Evolutionary conservation across 139 green algal genomes (phyloP).

Genomic region (Zygnema circumcarinatum): DNA sequence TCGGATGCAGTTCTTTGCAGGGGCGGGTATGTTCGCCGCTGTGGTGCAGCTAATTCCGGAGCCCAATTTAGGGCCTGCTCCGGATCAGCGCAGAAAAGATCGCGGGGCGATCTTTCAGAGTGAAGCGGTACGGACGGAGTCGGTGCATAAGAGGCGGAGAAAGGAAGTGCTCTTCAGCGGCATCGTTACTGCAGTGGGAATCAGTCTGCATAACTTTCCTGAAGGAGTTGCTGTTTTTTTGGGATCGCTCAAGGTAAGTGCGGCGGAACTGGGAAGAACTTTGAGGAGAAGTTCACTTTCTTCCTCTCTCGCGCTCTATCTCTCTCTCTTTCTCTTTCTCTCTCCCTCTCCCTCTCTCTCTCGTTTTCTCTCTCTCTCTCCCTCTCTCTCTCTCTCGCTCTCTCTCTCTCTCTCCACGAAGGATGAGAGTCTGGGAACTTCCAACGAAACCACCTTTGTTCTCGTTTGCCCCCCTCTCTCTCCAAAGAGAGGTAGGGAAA

Average conservation of each 20-base stretch:
- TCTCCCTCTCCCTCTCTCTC: not conserved
- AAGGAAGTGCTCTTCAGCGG: slow-evolving; percentile 43
- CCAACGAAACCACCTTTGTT: too few species aligned
- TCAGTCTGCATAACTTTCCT: slow-evolving; percentile 84
- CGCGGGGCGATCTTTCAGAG: not conserved
- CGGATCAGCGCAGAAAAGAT: slow-evolving; percentile 3
- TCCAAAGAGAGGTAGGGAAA: too few species aligned
- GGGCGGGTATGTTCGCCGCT: slow-evolving; percentile 75
- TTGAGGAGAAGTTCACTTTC: too few species aligned
- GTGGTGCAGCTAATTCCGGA: slow-evolving; percentile 75
- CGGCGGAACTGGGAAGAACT: not conserved
- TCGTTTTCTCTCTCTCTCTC: too few species aligned
- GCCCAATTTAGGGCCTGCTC: slow-evolving; percentile 54
- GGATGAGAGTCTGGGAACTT: too few species aligned
- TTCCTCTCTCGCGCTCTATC: too few species aligned
- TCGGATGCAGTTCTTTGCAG: slow-evolving; percentile 73
- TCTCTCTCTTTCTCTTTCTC: not conserved
- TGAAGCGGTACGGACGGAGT: not conserved
- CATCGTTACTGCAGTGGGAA: slow-evolving; percentile 42
- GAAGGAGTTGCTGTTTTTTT: slow-evolving; percentile 79
- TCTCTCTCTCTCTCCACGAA: too few species aligned
- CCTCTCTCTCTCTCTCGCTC: too few species aligned
- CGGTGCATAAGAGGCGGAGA: not conserved
- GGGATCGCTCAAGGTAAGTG: slow-evolving; percentile 63
- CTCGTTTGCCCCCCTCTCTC: too few species aligned